A percentile compares a stretch with the other conserved stretches of the same genome.
phyloP scores from a whole-genome alignment of 805 yeast genomes.

The Lipomyces anomalus region DNA sequence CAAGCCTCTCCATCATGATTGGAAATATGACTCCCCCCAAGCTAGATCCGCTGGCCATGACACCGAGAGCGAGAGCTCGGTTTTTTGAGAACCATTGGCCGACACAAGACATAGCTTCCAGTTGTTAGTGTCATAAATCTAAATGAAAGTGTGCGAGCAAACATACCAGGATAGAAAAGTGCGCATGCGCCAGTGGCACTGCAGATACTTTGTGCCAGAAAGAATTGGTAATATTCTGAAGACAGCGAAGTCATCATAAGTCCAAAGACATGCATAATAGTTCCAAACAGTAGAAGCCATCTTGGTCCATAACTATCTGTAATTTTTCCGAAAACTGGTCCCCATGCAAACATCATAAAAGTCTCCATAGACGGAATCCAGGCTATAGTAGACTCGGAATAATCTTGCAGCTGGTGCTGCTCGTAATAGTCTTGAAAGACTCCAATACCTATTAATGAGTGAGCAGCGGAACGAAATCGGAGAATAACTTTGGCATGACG shows the following conservation, averaged over 20 bases:
- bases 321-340: constrained; percentile 25
- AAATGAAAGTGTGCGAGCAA: too few relatives aligned
- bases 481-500: too few relatives aligned
- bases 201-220: constrained; percentile 45
- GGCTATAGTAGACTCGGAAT: constrained; percentile 29
- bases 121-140: too few relatives aligned
- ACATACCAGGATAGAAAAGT: constrained; percentile 26
- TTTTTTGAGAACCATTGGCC: constrained; percentile 38
- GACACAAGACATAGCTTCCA: background rate
- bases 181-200: constrained; percentile 41
- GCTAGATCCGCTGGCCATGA: constrained; percentile 47
- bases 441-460: too few relatives aligned
- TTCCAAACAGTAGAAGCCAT: constrained; percentile 21
- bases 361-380: constrained; percentile 34
- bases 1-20: constrained; percentile 39
- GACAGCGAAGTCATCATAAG: constrained; percentile 37
- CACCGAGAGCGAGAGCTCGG: constrained; percentile 43
- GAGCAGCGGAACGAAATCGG: too few relatives aligned
- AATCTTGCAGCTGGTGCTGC: constrained; percentile 15
- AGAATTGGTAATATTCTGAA: constrained; percentile 44
- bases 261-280: constrained; percentile 26
- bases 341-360: constrained; percentile 25
- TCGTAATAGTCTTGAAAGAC: constrained; percentile 29
- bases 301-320: constrained; percentile 21
- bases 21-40: constrained; percentile 49